Evolutionary conservation across 164 flowering plant genomes (phyloP).

Genomic region (Magnolia changhungtana): DNA sequence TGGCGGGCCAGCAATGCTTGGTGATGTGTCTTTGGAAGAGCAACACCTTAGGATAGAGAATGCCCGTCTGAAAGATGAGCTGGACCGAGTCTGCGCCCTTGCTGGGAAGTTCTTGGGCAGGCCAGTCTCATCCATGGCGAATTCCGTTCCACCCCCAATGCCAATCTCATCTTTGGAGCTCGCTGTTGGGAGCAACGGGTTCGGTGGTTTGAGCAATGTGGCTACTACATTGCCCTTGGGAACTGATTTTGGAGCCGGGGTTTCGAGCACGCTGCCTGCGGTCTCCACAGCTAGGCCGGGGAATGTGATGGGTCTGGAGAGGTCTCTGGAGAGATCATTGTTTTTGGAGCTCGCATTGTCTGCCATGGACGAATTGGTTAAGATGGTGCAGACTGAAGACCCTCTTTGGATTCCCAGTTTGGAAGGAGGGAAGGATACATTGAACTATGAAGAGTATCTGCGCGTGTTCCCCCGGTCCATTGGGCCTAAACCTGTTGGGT

Average conservation of each 20-base stretch:
- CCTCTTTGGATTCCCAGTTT: conserved; percentile 72
- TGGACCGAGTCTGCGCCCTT: conserved; percentile 81
- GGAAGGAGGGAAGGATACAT: conserved; percentile 59
- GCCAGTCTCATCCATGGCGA: conserved; percentile 48
- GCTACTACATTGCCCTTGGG: conserved; percentile 34
- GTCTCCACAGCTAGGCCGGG: conserved; percentile 31
- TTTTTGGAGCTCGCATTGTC: conserved; percentile 80
- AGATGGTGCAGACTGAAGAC: conserved; percentile 75
- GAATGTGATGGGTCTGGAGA: conserved; percentile 36
- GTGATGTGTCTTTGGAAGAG: conserved; percentile 83
- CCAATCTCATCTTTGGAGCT: conserved; percentile 77
- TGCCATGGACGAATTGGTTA: conserved; percentile 91
- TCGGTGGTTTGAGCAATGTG: conserved; percentile 38
- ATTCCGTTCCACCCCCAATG: conserved; percentile 30
- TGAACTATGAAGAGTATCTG: conserved; percentile 74
- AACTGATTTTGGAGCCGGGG: conserved; percentile 52
- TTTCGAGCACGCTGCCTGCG: conserved; percentile 30
- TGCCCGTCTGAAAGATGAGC: conserved; percentile 80
- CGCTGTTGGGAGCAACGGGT: conserved; percentile 71
- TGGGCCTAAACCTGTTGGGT: conserved; percentile 77
- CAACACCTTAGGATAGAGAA: conserved; percentile 92
- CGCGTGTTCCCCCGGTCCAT: conserved; percentile 60
- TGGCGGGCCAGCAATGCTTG: conserved; percentile 87
- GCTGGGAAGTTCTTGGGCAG: conserved; percentile 90
- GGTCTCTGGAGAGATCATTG: conserved; percentile 71